Evolutionary conservation across 805 yeast genomes (phyloP).

Genomic region (Pichia paraexigua): DNA sequence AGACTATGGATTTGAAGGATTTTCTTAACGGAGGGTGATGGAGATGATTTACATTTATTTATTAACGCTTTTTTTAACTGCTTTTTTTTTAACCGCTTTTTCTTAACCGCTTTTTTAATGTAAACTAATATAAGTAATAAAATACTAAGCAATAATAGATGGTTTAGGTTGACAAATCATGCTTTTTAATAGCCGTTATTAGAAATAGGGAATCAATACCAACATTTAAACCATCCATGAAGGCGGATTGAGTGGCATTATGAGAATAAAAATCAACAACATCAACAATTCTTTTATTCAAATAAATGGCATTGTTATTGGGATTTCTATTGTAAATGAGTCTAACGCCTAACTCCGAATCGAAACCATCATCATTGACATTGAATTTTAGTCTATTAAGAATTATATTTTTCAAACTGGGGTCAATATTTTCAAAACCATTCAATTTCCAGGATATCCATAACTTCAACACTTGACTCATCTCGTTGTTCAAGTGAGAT

Average conservation of each 20-base stretch:
- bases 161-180: too few relatives aligned
- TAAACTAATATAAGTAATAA: too few relatives aligned
- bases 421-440: slow-evolving; percentile 19
- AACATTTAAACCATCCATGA: slow-evolving; percentile 1
- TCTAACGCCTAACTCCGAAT: slow-evolving; percentile 7
- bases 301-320: not conserved
- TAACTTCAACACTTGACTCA: slow-evolving; percentile 19
- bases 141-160: too few relatives aligned
- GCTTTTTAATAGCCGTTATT: slow-evolving; percentile 2
- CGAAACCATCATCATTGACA: slow-evolving; percentile 4
- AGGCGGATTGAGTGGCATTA: not conserved
- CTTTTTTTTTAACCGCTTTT: not conserved
- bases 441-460: slow-evolving; percentile 27
- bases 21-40: too few relatives aligned
- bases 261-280: not conserved
- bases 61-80: too few relatives aligned
- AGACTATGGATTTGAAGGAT: slow-evolving; percentile 3
- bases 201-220: slow-evolving; percentile 1
- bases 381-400: not conserved
- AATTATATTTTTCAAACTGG: slow-evolving; percentile 15
- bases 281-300: not conserved
- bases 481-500: slow-evolving; percentile 9
- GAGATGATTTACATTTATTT: too few relatives aligned
- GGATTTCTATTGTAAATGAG: not conserved
- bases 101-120: not conserved